A percentile compares a stretch with the other conserved stretches of the same genome.
Evolutionary conservation across 495 filamentous ascomycete species (phyloP).

Genomic region (Penicillium angulare): DNA sequence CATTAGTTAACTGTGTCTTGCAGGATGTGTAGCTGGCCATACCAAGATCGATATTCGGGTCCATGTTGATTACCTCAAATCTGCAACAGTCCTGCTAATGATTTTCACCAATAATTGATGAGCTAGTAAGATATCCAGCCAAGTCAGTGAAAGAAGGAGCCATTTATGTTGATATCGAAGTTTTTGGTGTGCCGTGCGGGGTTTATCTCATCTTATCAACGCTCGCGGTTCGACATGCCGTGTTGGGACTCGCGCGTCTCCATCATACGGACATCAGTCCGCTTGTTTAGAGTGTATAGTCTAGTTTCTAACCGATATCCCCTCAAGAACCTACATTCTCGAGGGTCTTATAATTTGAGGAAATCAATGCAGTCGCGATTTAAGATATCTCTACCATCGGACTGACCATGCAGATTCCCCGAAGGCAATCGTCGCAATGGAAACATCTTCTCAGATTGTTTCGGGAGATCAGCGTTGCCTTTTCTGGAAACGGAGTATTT

Average conservation of each 20-base stretch:
- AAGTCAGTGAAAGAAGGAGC: not conserved
- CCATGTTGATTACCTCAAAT: conserved; percentile 2
- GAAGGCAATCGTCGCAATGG: no score
- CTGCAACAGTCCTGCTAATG: not conserved
- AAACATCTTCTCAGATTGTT: no score
- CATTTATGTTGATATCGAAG: not conserved
- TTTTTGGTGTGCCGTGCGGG: conserved; percentile 13
- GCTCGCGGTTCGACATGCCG: conserved; percentile 16
- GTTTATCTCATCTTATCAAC: conserved; percentile 20
- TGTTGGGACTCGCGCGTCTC: conserved; percentile 2
- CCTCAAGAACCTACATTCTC: no score
- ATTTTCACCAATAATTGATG: not conserved
- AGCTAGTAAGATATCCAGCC: not conserved
- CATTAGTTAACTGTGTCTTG: no score
- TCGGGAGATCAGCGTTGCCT: no score
- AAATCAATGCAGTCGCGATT: no score
- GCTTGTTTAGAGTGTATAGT: not conserved
- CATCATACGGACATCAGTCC: not conserved
- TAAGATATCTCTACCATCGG: no score
- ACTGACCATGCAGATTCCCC: no score
- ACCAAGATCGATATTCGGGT: conserved; percentile 10
- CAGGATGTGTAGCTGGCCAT: no score
- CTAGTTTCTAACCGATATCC: no score
- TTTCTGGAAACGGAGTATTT: no score
- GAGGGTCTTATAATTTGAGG: no score